Conservation (phyloP, 352 stramenopile genomes). For the Globisporangium megalacanthum region DNA sequence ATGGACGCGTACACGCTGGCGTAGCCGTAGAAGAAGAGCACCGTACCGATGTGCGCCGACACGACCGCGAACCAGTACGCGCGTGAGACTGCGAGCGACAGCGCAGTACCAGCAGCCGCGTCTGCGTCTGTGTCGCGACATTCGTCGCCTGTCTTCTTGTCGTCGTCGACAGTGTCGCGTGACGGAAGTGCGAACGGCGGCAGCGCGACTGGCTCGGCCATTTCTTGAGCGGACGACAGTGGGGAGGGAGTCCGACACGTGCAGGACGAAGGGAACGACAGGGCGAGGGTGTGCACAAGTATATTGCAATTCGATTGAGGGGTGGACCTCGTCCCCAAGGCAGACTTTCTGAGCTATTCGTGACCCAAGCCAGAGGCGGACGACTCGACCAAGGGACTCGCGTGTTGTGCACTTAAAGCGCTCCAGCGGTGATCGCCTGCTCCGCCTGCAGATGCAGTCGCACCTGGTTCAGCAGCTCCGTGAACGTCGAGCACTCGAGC, state of each 20-base stretch:
- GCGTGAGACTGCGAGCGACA: conserved; percentile 5
- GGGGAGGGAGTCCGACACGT: too few species aligned
- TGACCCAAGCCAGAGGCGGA: too few species aligned
- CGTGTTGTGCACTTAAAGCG: background rate
- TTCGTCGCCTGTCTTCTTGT: background rate
- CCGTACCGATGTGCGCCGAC: background rate
- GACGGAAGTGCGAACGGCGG: conserved; percentile 7
- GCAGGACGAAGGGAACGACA: too few species aligned
- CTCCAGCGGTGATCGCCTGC: conserved; percentile 4
- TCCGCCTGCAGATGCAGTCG: conserved; percentile 49
- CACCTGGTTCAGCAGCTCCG: conserved; percentile 63
- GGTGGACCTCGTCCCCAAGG: too few species aligned
- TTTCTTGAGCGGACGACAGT: too few species aligned
- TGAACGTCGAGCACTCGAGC: conserved; percentile 79
- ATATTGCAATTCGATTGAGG: too few species aligned
- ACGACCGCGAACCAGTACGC: conserved; percentile 7
- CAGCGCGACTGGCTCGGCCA: background rate
- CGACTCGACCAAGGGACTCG: too few species aligned
- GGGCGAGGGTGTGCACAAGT: too few species aligned
- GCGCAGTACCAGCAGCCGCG: background rate
- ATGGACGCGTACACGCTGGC: conserved; percentile 5
- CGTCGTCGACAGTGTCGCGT: background rate
- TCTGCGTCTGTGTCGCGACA: background rate
- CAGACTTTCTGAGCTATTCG: too few species aligned
- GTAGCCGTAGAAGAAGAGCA: conserved; percentile 12